Evolutionary conservation across 257 asterid species (phyloP), one percentile per base, ranked within the genome.

Genomic region (Solanum appendiculatum): DNA sequence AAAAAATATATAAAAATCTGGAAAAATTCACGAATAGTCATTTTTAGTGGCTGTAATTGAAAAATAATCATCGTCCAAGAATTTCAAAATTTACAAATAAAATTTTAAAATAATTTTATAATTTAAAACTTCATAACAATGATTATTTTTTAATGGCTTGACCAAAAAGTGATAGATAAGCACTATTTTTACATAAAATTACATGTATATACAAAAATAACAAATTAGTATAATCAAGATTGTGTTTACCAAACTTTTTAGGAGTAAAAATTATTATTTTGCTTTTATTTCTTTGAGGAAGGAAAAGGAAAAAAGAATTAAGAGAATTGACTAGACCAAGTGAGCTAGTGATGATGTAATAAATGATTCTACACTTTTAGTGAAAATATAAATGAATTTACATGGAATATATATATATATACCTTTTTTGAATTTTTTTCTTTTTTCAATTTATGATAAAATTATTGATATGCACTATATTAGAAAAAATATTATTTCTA

Each of bases 321-420:
- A 82, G 86, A 31, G 12, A 73, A 89, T 87, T 90, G 89, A 89
- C 70, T 44, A 83, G 46, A 56, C 74, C 60, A 74, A 86, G 83
- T n/a, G 83, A 75, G 54, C 66, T 37, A 60, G 27, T 82, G 70
- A 91, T 87, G 84, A 89, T 88, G 90, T 37, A 87, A 91, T 86
- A 77, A 87, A 87, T 89, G 44, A 89, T 85, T 72, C 13, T 72
- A 73, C 81, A 83, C 37, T 70, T 70, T 18, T 20, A 33, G 12
- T 33, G 8, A 70, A 69, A 16, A 69, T 11, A 33, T 33, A 33
- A 31, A 68, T 68, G 75, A 89, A 78, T 89, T 3, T 42, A 74
- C 33, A 83, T 56, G 56, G 44, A 34, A 75, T 63, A 64, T 44
- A 33, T 82, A n/a, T 34, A n/a, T 82, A n/a, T n/a, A n/a, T n/a